Conservation (phyloP, 257 asterid species). For the Solanum pimpinellifolium region DNA sequence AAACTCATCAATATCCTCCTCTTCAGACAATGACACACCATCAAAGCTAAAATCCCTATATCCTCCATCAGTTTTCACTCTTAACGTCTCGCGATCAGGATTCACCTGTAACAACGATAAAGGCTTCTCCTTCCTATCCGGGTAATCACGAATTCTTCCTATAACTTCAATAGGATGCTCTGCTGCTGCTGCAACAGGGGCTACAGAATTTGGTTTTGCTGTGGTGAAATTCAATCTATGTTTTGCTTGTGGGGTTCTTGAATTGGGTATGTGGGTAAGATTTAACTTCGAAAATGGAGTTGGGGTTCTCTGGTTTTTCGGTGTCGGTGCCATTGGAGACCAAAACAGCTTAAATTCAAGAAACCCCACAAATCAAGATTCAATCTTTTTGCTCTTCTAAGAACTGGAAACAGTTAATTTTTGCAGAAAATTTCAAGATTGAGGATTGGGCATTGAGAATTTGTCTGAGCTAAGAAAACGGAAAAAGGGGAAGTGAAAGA, state of each 20-base stretch:
- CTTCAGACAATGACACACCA: conserved; percentile 75
- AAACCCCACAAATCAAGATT: background rate
- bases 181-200: conserved; percentile 1
- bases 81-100: conserved; percentile 39
- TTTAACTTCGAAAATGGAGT: conserved; percentile 26
- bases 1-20: conserved; percentile 63
- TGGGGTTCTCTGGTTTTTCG: conserved; percentile 14
- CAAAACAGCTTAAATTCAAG: background rate
- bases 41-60: conserved; percentile 73
- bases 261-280: conserved; percentile 11
- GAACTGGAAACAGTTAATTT: background rate
- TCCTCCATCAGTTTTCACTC: conserved; percentile 69
- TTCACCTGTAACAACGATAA: conserved; percentile 37
- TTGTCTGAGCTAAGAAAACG: background rate
- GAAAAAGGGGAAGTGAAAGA: background rate
- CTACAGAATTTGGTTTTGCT: background rate
- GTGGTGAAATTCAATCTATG: conserved; percentile 36
- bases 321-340: conserved; percentile 48
- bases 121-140: conserved; percentile 32
- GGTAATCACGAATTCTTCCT: conserved; percentile 65
- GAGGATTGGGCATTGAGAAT: background rate
- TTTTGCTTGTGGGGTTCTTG: conserved; percentile 56
- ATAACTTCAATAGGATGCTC: conserved; percentile 95
- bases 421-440: background rate
- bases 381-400: background rate